These are phyloP conservation scores for Marvania coccoides DNA, from an alignment of 139 green algal genomes.

Conservation along the genomic window DNA sequence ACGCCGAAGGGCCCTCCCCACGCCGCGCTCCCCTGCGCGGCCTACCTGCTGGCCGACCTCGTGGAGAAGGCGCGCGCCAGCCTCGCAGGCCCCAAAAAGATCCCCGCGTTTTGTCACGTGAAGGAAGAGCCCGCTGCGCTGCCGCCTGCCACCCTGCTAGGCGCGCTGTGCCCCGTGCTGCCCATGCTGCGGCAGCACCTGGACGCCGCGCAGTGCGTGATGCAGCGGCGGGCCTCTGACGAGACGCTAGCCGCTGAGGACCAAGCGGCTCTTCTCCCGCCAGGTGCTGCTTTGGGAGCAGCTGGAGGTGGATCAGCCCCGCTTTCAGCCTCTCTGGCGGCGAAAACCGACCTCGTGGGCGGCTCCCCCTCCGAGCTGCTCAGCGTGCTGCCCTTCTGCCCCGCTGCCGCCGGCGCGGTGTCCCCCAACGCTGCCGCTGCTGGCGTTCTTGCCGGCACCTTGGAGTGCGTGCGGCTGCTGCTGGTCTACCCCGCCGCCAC, in stretches of 20 bases:
- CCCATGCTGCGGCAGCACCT: constrained; percentile 5
- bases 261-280: background rate
- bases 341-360: background rate
- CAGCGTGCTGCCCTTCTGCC: background rate
- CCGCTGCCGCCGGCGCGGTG: background rate
- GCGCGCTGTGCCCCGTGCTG: background rate
- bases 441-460: background rate
- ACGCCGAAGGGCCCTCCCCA: too few relatives aligned
- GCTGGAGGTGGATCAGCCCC: background rate
- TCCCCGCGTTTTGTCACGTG: background rate
- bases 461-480: constrained; percentile 20
- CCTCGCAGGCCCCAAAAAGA: background rate
- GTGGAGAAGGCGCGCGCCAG: constrained; percentile 8
- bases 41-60: constrained; percentile 21
- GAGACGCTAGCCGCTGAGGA: background rate
- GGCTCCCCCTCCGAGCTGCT: background rate
- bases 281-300: background rate
- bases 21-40: constrained; percentile 9
- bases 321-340: background rate
- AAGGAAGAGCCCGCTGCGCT: background rate
- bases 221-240: background rate
- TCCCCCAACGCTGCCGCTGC: constrained; percentile 5
- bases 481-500: constrained; percentile 5
- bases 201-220: background rate
- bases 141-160: background rate